Conservation (phyloP, 2,329 filamentous ascomycete species). For the Pseudogymnoascus sp. region DNA sequence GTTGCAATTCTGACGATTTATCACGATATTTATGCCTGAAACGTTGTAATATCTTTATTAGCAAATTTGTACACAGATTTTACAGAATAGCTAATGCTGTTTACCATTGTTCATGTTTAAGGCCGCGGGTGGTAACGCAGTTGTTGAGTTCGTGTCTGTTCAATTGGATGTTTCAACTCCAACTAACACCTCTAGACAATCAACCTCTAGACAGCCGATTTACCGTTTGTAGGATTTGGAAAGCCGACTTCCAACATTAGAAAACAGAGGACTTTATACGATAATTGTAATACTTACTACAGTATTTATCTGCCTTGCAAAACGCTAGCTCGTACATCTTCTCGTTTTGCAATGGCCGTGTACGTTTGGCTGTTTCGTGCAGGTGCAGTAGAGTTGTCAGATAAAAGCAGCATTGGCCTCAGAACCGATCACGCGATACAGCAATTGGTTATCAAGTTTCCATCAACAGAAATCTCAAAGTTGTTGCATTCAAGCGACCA, state of each 20-base stretch:
- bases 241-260: not conserved
- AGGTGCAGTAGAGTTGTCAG: conserved; percentile 21
- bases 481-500: conserved; percentile 14
- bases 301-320: not conserved
- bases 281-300: not conserved
- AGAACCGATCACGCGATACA: too few species aligned
- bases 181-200: too few species aligned
- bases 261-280: not conserved
- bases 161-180: too few species aligned
- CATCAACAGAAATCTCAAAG: conserved; percentile 12
- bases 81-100: too few species aligned
- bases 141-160: too few species aligned
- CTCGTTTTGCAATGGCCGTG: not conserved
- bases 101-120: too few species aligned
- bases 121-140: too few species aligned
- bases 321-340: not conserved
- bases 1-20: too few species aligned
- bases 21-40: too few species aligned
- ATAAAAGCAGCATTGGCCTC: too few species aligned
- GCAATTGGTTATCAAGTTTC: conserved; percentile 19
- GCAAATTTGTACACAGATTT: too few species aligned
- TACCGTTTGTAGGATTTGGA: not conserved
- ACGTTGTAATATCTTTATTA: too few species aligned
- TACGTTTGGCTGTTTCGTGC: conserved; percentile 9
- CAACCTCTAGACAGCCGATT: not conserved